Evolutionary conservation across 2,329 filamentous ascomycete genomes (phyloP).

Genomic region (Paraphoma sp.): DNA sequence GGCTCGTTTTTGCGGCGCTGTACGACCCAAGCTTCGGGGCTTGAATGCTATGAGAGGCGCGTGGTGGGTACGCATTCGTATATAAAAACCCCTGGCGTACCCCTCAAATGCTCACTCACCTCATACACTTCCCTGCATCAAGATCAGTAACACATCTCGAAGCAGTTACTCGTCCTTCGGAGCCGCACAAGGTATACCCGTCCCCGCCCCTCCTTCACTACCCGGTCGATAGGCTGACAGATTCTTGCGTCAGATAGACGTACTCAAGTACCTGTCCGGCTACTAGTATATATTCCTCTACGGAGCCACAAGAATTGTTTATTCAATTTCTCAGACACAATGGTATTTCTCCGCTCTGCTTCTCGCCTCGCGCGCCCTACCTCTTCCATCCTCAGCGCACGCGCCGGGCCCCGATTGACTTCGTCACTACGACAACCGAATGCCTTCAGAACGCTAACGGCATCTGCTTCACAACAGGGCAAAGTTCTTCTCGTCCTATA

Average conservation of each 20-base stretch:
- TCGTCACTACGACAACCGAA: constrained; percentile 55
- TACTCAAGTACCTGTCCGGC: constrained; percentile 21
- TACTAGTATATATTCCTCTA: constrained; percentile 32
- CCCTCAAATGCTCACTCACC: constrained; percentile 25
- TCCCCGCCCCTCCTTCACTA: constrained; percentile 24
- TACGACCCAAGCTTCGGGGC: constrained; percentile 29
- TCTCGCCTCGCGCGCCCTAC: constrained; percentile 64
- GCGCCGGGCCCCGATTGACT: constrained; percentile 49
- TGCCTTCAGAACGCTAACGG: constrained; percentile 68
- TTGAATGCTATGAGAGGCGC: constrained; percentile 19
- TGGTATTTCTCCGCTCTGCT: constrained; percentile 69
- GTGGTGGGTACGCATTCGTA: constrained; percentile 22
- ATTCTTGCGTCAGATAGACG: constrained; percentile 35
- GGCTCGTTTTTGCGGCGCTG: constrained; percentile 25
- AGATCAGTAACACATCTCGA: constrained; percentile 10
- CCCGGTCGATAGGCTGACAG: constrained; percentile 26
- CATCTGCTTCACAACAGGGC: constrained; percentile 76
- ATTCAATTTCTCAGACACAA: constrained; percentile 48
- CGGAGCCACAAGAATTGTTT: constrained; percentile 22
- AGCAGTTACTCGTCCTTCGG: constrained; percentile 27
- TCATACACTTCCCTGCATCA: constrained; percentile 23
- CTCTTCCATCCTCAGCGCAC: constrained; percentile 58
- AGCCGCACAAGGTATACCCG: constrained; percentile 34
- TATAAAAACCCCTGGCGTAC: constrained; percentile 40
- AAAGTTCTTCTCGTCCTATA: constrained; percentile 95